Percentiles rank a stretch among this genome's conserved stretches.
Evolutionary conservation across 179 eudicot species (phyloP).

Genomic region (Actinidia chinensis): DNA sequence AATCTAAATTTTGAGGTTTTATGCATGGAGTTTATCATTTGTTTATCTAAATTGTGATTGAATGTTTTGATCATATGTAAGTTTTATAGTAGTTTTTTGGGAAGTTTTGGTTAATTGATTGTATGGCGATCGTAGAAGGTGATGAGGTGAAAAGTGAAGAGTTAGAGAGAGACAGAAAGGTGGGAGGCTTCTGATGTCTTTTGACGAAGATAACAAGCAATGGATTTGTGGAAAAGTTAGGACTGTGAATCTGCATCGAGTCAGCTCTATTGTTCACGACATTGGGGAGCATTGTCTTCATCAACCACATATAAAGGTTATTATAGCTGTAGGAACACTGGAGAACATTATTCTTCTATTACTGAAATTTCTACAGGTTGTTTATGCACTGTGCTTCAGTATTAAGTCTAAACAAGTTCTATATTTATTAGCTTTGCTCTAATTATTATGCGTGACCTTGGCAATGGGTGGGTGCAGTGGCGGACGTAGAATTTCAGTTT

Average conservation of each 20-base stretch:
- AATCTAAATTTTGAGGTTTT: conserved; percentile 2
- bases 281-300: conserved; percentile 93
- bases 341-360: neutral
- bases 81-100: neutral
- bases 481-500: too few species aligned
- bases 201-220: conserved; percentile 59
- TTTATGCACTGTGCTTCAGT: neutral
- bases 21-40: too few species aligned
- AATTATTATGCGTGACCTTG: neutral
- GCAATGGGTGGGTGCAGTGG: neutral
- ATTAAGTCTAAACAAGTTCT: neutral
- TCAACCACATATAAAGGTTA: conserved; percentile 82
- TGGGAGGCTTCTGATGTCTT: conserved; percentile 62
- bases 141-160: conserved; percentile 16
- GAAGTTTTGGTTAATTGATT: conserved; percentile 12
- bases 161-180: conserved; percentile 22
- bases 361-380: neutral
- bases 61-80: neutral
- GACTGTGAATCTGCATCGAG: conserved; percentile 56
- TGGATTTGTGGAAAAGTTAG: conserved; percentile 75
- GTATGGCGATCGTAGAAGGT: conserved; percentile 22
- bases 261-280: conserved; percentile 84
- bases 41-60: neutral
- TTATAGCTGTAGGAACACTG: conserved; percentile 50
- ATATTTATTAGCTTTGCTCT: neutral